Conservation (phyloP, 192 early-diverging fungal species). For the Coemansia sp. region DNA sequence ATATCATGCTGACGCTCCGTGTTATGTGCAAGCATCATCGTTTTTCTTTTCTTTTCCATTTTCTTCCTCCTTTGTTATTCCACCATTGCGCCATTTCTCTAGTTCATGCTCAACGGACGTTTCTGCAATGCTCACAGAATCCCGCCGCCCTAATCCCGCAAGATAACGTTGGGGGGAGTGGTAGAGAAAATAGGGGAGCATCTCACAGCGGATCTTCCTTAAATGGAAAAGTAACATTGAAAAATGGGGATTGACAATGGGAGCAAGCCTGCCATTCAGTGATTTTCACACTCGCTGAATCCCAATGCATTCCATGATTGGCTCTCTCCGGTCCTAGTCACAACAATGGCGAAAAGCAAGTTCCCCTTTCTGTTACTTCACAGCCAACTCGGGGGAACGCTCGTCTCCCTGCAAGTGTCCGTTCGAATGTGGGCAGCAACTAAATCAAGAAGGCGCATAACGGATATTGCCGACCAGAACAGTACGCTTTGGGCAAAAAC, state of each 20-base stretch:
- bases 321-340: background rate
- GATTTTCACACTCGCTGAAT: background rate
- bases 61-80: background rate
- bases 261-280: background rate
- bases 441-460: too few relatives aligned
- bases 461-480: too few relatives aligned
- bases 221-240: background rate
- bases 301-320: background rate
- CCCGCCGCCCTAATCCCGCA: constrained; percentile 10
- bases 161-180: constrained; percentile 12
- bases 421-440: too few relatives aligned
- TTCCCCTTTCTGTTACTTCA: background rate
- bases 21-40: too few relatives aligned
- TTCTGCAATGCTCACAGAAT: constrained; percentile 30
- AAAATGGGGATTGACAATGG: constrained; percentile 7
- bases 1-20: constrained; percentile 7
- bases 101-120: too few relatives aligned
- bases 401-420: too few relatives aligned
- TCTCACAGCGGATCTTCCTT: background rate
- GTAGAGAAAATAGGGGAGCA: background rate
- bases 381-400: background rate
- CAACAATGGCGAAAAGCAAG: background rate
- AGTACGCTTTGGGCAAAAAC: too few relatives aligned
- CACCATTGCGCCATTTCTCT: too few relatives aligned
- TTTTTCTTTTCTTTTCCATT: constrained; percentile 7